phyloP scores from a whole-genome alignment of 2,329 filamentous ascomycete species.

The Coniochaeta sp. region DNA sequence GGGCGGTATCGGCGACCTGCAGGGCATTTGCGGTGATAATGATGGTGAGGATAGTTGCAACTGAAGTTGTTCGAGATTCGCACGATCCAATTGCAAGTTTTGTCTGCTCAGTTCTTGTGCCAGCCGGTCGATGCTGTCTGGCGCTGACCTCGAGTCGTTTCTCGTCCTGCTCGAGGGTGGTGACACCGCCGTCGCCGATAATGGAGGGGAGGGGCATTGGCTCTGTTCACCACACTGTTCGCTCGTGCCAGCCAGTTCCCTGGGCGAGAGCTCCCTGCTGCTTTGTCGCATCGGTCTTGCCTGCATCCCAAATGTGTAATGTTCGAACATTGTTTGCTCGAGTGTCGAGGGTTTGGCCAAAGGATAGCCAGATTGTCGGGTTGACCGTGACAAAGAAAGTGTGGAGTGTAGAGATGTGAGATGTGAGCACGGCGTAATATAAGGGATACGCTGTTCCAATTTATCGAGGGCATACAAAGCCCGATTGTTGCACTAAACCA shows the following conservation, averaged over 20 bases:
- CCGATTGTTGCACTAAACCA: background rate
- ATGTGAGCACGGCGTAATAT: background rate
- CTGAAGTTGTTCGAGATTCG: background rate
- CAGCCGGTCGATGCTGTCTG: slow-evolving; percentile 9
- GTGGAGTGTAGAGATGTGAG: too few species aligned
- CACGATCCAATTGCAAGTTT: slow-evolving; percentile 10
- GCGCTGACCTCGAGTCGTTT: background rate
- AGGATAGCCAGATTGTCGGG: background rate
- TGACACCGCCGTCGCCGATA: background rate
- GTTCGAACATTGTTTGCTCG: slow-evolving; percentile 3
- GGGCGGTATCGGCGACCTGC: slow-evolving; percentile 1
- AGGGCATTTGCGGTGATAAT: background rate
- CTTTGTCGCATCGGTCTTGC: background rate
- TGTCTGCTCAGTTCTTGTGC: slow-evolving; percentile 15
- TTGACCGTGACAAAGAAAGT: background rate
- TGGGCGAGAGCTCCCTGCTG: background rate
- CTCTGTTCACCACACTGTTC: background rate
- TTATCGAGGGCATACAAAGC: background rate
- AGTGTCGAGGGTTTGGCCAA: too few species aligned
- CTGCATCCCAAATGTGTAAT: background rate
- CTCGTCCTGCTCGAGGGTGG: background rate
- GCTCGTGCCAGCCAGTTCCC: background rate
- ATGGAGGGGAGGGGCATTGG: slow-evolving; percentile 2
- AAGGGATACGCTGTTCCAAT: background rate
- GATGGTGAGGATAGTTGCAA: background rate